Conservation (phyloP, 108 stramenopile species). For the Pseudonitzschia pungens region DNA sequence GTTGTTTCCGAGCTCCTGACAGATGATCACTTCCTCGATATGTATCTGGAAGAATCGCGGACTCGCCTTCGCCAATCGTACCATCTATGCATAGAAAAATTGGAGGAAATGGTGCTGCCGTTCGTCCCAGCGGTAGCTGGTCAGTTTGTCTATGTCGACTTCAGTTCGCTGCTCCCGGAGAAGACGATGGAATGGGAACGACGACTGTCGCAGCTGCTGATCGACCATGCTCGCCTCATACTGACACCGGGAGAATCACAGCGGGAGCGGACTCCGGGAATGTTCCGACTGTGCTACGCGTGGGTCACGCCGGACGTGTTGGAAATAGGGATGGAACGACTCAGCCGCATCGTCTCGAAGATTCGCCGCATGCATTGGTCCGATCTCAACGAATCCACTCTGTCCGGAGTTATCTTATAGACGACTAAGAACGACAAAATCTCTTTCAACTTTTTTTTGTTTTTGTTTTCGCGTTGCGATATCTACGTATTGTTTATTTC, state of each 20-base stretch:
- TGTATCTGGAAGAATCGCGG: constrained; percentile 62
- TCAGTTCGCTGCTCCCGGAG: constrained; percentile 73
- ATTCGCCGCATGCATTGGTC: constrained; percentile 74
- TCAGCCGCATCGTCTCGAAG: constrained; percentile 71
- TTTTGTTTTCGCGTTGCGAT: too few relatives aligned
- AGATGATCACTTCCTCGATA: constrained; percentile 79
- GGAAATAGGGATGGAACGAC: constrained; percentile 76
- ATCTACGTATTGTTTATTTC: too few relatives aligned
- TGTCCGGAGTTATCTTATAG: constrained; percentile 41
- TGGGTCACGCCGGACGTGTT: constrained; percentile 72
- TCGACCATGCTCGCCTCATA: constrained; percentile 68
- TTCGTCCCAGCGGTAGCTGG: constrained; percentile 75
- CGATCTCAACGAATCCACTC: constrained; percentile 58
- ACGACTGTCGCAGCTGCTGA: constrained; percentile 54
- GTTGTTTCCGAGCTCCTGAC: constrained; percentile 70
- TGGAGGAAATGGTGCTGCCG: constrained; percentile 84
- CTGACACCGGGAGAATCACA: constrained; percentile 84
- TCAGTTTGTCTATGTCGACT: constrained; percentile 87
- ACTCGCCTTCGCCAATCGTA: constrained; percentile 54
- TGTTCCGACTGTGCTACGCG: constrained; percentile 90
- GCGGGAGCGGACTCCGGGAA: constrained; percentile 72
- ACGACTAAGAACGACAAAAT: not conserved
- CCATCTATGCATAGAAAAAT: constrained; percentile 52
- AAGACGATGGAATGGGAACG: constrained; percentile 75
- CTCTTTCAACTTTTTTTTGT: too few relatives aligned